Evolutionary conservation across 164 flowering plant species (phyloP), one percentile per base, ranked within the genome.

Genomic region (Annona cherimola): DNA sequence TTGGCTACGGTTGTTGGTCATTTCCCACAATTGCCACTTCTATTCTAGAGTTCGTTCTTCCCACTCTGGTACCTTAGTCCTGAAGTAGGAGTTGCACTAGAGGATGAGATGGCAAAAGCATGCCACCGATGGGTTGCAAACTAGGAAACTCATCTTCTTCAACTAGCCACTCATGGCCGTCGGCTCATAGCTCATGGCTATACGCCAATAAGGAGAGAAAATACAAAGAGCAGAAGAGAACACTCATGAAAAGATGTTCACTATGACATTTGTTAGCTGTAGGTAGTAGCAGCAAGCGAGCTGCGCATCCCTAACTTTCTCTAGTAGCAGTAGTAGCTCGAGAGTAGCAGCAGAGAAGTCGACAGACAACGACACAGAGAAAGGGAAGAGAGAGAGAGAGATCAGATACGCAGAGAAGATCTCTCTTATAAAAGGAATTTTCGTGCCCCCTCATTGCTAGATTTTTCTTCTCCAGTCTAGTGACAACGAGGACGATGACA

Each of bases 381-480:
- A 4, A 63, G 66, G 14, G 50, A 54, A 19, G n/a, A n/a, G n/a
- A n/a, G 46, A 73, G 59, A 63, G 54, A 46, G 54, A 46, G 1
- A 46, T 46, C 54, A 12, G 54, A 50, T 59, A 45, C 43, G 45
- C 19, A 3, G 46, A 72, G 40, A 26, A 59, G 45, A 72, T 66
- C 64, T 66, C 55, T 54, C 69, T 63, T n/a, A n/a, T 73, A 70
- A 45, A 41, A 65, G 69, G 67, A 71, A 75, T 70, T n/a, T 70
- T 75, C 70, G 77, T 69, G 73, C 55, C 77, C 77, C 77, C 77
- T 70, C 78, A 16, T 12, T 42, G 4, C 61, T 7, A 43, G 14
- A 26, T 26, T 46, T 62, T 46, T 39, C 41, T 50, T 65, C 83
- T 85, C 85, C n/a, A n/a, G n/a, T n/a, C n/a, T n/a, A n/a, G n/a